Percentiles rank a stretch among this genome's conserved stretches.
phyloP scores from a whole-genome alignment of 208 protist species.

The Wallacemonas collosoma region DNA sequence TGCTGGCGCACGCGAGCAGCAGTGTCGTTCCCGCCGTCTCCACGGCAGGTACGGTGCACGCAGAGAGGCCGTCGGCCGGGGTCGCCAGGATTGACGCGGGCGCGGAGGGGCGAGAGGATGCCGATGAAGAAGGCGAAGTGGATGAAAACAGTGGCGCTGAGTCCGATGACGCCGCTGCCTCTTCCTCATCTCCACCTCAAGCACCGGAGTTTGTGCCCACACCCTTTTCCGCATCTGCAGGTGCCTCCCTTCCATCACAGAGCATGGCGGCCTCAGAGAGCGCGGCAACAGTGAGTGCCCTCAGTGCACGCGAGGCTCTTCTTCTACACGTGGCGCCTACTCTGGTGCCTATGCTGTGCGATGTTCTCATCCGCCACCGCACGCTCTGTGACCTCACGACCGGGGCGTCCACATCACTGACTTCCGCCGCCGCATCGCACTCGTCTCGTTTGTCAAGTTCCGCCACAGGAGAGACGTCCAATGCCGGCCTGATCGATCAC shows the following conservation, averaged over 20 bases:
- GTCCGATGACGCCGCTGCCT: too few species aligned
- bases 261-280: not conserved
- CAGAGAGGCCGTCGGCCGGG: not conserved
- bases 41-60: not conserved
- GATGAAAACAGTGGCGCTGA: too few species aligned
- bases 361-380: not conserved
- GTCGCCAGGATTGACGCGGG: not conserved
- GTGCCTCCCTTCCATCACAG: not conserved
- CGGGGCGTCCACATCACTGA: not conserved
- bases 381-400: not conserved
- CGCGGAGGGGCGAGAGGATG: too few species aligned
- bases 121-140: too few species aligned
- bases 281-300: not conserved
- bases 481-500: not conserved
- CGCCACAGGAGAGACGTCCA: not conserved
- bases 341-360: slow-evolving; percentile 11
- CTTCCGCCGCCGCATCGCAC: not conserved
- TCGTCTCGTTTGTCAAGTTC: not conserved
- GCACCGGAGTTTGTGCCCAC: too few species aligned
- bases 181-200: too few species aligned
- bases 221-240: too few species aligned
- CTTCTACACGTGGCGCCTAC: not conserved
- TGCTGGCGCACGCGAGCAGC: not conserved
- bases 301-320: not conserved
- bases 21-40: not conserved